These are phyloP conservation scores for Plenodomus lindquistii DNA, from an alignment of 2,329 filamentous ascomycete genomes.

Conservation along the genomic window DNA sequence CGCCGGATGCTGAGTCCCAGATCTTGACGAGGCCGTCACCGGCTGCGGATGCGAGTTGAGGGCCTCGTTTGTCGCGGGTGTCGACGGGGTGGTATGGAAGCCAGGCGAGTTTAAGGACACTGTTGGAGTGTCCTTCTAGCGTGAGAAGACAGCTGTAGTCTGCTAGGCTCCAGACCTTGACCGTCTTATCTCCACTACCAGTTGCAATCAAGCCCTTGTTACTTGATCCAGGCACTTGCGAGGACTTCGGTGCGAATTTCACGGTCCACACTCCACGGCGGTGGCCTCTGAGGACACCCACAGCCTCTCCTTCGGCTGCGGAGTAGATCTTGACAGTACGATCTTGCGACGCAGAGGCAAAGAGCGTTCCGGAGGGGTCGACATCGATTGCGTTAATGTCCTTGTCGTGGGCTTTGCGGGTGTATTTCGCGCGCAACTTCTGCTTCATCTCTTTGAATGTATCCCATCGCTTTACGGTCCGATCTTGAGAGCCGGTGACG, in stretches of 20 bases:
- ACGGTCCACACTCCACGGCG: slow-evolving; percentile 96
- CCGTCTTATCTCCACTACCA: slow-evolving; percentile 91
- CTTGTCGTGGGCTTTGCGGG: slow-evolving; percentile 95
- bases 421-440: slow-evolving; percentile 72
- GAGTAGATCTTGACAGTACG: slow-evolving; percentile 98
- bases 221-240: slow-evolving; percentile 61
- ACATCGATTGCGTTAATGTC: slow-evolving; percentile 96
- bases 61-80: slow-evolving; percentile 57
- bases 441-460: slow-evolving; percentile 59
- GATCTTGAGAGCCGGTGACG: slow-evolving; percentile 91
- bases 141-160: slow-evolving; percentile 93
- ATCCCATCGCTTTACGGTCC: slow-evolving; percentile 94
- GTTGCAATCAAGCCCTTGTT: slow-evolving; percentile 84
- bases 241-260: slow-evolving; percentile 79
- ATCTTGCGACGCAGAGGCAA: slow-evolving; percentile 96
- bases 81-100: slow-evolving; percentile 58
- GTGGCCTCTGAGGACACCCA: slow-evolving; percentile 90
- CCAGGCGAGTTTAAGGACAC: slow-evolving; percentile 92
- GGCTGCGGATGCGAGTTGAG: slow-evolving; percentile 82
- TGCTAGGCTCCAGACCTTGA: slow-evolving; percentile 90
- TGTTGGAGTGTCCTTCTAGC: slow-evolving; percentile 95
- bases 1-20: slow-evolving; percentile 86
- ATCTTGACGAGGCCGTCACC: slow-evolving; percentile 96
- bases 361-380: slow-evolving; percentile 73
- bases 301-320: slow-evolving; percentile 81